A percentile compares a stretch with the other conserved stretches of the same genome.
Conservation (phyloP, 139 green algal species). For the Haematococcus sp. region DNA sequence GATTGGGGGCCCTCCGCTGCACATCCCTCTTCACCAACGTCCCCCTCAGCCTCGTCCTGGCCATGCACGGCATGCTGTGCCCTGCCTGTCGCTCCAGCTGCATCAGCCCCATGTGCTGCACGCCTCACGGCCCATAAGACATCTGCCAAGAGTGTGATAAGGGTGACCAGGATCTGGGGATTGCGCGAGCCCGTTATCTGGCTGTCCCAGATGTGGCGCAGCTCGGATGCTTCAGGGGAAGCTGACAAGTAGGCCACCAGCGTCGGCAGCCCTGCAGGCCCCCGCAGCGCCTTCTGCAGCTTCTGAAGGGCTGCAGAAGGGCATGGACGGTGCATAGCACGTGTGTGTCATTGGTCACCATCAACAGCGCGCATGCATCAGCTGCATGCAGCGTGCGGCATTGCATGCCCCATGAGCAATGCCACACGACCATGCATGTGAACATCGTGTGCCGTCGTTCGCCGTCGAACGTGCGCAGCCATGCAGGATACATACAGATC, state of each 20-base stretch:
- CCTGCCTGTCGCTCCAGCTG: not conserved
- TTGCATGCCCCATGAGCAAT: not conserved
- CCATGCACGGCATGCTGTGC: not conserved
- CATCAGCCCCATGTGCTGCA: not conserved
- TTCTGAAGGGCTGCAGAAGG: not conserved
- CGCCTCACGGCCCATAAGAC: not conserved
- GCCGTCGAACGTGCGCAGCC: too few species aligned
- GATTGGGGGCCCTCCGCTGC: not conserved
- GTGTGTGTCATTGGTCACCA: too few species aligned
- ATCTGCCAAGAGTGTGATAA: conserved; percentile 21
- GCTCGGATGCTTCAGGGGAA: conserved; percentile 16
- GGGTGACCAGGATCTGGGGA: conserved; percentile 11
- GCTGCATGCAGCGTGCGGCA: too few species aligned
- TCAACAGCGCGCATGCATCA: too few species aligned
- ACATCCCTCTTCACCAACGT: too few species aligned
- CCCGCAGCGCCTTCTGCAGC: not conserved
- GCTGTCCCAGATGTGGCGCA: conserved; percentile 29
- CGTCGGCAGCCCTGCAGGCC: conserved; percentile 4
- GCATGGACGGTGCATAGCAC: too few species aligned
- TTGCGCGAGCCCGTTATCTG: conserved; percentile 20
- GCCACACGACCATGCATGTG: not conserved
- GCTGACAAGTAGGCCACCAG: conserved; percentile 13
- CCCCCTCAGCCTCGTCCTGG: not conserved
- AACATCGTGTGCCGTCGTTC: too few species aligned
- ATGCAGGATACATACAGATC: not conserved